These are phyloP conservation scores for Nyctanthes arbortristis DNA, from an alignment of 257 asterid genomes.

Conservation along the genomic window DNA sequence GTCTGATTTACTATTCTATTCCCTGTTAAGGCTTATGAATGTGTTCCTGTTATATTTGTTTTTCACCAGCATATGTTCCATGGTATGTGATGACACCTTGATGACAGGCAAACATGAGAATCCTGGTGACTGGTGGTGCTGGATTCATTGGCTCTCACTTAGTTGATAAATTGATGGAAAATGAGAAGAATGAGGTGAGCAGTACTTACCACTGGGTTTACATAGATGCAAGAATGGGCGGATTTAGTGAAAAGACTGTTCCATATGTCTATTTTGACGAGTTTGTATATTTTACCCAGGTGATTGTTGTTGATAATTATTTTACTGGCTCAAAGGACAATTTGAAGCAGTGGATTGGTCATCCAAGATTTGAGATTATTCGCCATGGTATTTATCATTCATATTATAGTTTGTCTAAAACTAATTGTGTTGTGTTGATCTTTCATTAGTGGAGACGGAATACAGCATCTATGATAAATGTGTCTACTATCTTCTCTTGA, in stretches of 20 bases:
- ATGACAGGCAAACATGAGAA: conserved; percentile 54
- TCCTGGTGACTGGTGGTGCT: conserved; percentile 59
- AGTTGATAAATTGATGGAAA: conserved; percentile 52
- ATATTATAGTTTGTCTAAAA: not conserved
- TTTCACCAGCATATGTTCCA: not conserved
- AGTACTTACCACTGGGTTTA: not conserved
- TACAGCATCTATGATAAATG: not conserved
- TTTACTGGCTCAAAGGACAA: conserved; percentile 58
- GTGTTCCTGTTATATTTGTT: not conserved
- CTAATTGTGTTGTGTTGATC: not conserved
- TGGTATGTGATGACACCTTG: not conserved
- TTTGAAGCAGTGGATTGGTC: conserved; percentile 51
- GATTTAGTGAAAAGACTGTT: not conserved
- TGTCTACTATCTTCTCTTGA: not conserved
- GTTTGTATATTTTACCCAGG: conserved; percentile 22
- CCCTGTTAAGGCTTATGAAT: not conserved
- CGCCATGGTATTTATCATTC: conserved; percentile 45
- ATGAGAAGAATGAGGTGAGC: conserved; percentile 56
- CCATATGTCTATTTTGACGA: not conserved
- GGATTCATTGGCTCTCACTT: conserved; percentile 60
- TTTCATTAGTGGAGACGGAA: not conserved
- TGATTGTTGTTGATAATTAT: conserved; percentile 50
- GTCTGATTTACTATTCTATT: not conserved
- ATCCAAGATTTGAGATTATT: conserved; percentile 57
- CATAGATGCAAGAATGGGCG: not conserved